Conservation (phyloP, 768 basidiomycete species). For the Auriculariales sp. region DNA sequence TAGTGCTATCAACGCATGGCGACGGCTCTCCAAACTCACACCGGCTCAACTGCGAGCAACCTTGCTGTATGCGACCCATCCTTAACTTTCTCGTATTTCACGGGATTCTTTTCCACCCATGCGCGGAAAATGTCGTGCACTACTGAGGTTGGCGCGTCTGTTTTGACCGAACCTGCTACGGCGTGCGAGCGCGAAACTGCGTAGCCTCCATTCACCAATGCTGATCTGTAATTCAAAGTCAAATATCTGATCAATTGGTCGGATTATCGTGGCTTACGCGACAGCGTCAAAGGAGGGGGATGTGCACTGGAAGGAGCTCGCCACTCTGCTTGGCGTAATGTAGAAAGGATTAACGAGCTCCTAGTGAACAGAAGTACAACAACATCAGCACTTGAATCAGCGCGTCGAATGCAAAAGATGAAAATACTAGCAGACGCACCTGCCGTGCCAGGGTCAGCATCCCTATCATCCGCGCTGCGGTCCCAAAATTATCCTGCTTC, state of each 20-base stretch:
- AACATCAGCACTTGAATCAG: too few species aligned
- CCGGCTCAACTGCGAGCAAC: conserved; percentile 55
- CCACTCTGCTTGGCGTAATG: conserved; percentile 70
- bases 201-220: conserved; percentile 75
- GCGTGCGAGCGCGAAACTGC: conserved; percentile 86
- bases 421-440: conserved; percentile 36
- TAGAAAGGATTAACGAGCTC: conserved; percentile 71
- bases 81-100: conserved; percentile 70
- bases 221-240: conserved; percentile 40
- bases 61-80: conserved; percentile 52
- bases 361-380: conserved; percentile 22
- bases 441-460: conserved; percentile 88
- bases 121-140: conserved; percentile 73
- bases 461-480: conserved; percentile 75
- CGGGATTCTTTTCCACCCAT: conserved; percentile 73
- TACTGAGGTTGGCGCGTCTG: conserved; percentile 54
- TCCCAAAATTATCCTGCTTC: conserved; percentile 56
- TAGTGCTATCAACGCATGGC: background rate
- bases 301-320: conserved; percentile 68
- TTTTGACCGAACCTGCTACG: conserved; percentile 79
- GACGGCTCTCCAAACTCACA: conserved; percentile 26
- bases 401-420: background rate
- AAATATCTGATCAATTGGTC: background rate
- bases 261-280: conserved; percentile 35
- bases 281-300: conserved; percentile 64